Evolutionary conservation across 495 filamentous ascomycete species (phyloP).

Genomic region (Lasiosphaeria ovina): DNA sequence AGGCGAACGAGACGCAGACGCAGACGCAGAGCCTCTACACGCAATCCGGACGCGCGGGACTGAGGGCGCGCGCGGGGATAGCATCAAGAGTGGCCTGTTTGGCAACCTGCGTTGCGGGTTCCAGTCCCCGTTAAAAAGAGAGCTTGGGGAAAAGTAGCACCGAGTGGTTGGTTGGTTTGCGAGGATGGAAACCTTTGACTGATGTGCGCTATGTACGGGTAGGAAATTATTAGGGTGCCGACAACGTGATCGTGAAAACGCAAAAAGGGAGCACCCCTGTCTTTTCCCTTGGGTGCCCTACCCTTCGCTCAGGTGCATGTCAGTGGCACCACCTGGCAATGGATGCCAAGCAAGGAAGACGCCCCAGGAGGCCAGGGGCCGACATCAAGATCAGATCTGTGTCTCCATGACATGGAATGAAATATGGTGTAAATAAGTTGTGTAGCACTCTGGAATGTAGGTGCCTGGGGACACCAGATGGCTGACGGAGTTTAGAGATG

Average conservation of each 20-base stretch:
- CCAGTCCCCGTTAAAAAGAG: conserved; percentile 9
- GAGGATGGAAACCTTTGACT: too few relatives aligned
- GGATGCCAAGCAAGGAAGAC: too few relatives aligned
- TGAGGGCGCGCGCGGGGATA: conserved; percentile 23
- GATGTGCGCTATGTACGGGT: background rate
- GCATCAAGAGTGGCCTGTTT: conserved; percentile 32
- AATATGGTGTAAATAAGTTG: too few relatives aligned
- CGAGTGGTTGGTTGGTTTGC: too few relatives aligned
- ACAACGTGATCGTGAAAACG: conserved; percentile 24
- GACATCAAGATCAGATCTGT: too few relatives aligned
- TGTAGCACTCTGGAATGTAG: too few relatives aligned
- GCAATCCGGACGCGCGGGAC: conserved; percentile 27
- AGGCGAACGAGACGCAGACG: conserved; percentile 7
- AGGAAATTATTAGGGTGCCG: background rate
- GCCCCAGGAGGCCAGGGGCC: too few relatives aligned
- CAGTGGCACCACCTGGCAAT: background rate
- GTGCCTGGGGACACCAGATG: too few relatives aligned
- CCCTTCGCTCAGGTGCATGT: background rate
- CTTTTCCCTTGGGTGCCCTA: too few relatives aligned
- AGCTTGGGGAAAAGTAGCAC: background rate
- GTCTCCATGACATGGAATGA: too few relatives aligned
- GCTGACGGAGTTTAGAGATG: too few relatives aligned
- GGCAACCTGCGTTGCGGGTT: background rate
- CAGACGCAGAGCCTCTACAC: conserved; percentile 19
- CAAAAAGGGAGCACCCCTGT: background rate